Conservation (phyloP, 495 filamentous ascomycete genomes). For the Penicillium herquei region DNA sequence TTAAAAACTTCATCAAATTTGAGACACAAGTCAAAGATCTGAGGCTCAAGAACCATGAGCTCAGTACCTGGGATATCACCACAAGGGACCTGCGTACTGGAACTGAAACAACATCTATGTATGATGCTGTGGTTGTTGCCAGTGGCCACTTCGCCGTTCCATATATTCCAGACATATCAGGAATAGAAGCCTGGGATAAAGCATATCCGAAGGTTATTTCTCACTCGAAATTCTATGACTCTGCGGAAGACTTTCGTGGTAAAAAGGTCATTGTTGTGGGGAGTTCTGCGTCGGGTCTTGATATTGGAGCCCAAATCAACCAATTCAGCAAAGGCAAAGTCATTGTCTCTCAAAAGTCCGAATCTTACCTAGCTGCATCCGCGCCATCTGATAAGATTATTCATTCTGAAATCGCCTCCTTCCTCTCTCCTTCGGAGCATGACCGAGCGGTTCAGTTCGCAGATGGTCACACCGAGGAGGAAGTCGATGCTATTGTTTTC, state of each 20-base stretch:
- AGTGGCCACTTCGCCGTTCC: conserved; percentile 78
- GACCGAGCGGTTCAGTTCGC: conserved; percentile 51
- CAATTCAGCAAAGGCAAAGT: conserved; percentile 48
- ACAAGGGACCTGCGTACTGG: conserved; percentile 47
- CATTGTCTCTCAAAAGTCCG: conserved; percentile 50
- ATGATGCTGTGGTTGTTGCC: conserved; percentile 81
- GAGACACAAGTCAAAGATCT: conserved; percentile 58
- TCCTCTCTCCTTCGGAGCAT: conserved; percentile 39
- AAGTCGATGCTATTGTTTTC: conserved; percentile 57
- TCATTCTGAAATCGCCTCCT: conserved; percentile 58
- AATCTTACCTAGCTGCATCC: conserved; percentile 33
- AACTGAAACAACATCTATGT: conserved; percentile 30
- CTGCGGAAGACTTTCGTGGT: conserved; percentile 52
- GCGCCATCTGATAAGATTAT: conserved; percentile 43
- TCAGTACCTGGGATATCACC: conserved; percentile 53
- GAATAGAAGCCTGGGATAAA: conserved; percentile 55
- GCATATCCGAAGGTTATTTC: conserved; percentile 62
- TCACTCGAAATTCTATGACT: conserved; percentile 80
- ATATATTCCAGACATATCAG: conserved; percentile 63
- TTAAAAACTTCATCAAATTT: conserved; percentile 55
- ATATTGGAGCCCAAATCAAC: conserved; percentile 76
- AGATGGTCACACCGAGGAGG: conserved; percentile 46
- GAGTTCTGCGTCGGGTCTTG: conserved; percentile 73
- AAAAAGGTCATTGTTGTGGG: conserved; percentile 78
- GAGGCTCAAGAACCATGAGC: conserved; percentile 15